Evolutionary conservation across 176 grass and related monocot species (phyloP).

Genomic region (Triticum monococcum): DNA sequence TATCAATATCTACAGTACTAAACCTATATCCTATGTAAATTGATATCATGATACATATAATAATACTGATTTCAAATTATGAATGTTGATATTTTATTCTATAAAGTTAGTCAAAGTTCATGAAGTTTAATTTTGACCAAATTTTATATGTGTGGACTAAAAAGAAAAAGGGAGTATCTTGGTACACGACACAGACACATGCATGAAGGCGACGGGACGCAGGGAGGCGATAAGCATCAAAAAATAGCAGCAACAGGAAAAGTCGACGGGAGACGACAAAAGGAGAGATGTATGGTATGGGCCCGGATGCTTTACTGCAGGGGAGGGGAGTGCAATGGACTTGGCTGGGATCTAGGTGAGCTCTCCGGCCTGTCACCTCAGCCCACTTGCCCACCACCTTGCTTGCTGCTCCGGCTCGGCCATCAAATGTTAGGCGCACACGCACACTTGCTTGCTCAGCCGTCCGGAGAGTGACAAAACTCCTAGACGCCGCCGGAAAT

Average conservation of each 20-base stretch:
- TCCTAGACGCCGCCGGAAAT: background rate
- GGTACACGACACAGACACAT: background rate
- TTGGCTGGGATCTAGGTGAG: background rate
- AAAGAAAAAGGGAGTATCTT: background rate
- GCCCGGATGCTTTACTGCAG: background rate
- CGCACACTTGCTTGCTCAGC: background rate
- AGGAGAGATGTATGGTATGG: background rate
- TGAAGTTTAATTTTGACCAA: no score
- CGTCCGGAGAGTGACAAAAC: background rate
- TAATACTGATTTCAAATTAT: no score
- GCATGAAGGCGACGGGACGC: background rate
- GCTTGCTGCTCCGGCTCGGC: background rate
- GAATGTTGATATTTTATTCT: no score
- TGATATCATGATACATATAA: no score
- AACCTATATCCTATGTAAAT: no score
- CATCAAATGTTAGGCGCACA: slow-evolving; percentile 18
- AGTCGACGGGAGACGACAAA: slow-evolving; percentile 32
- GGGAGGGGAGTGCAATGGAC: background rate
- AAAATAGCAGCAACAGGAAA: slow-evolving; percentile 46
- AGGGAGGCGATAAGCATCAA: slow-evolving; percentile 33
- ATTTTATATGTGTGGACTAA: no score
- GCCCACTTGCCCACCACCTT: slow-evolving; percentile 41
- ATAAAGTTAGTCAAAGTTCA: no score
- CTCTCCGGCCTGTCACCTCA: slow-evolving; percentile 25
- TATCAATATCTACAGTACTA: no score